Evolutionary conservation across 805 yeast genomes (phyloP), one percentile per base, ranked within the genome.

Genomic region (Pichia rugopelliculosa): DNA sequence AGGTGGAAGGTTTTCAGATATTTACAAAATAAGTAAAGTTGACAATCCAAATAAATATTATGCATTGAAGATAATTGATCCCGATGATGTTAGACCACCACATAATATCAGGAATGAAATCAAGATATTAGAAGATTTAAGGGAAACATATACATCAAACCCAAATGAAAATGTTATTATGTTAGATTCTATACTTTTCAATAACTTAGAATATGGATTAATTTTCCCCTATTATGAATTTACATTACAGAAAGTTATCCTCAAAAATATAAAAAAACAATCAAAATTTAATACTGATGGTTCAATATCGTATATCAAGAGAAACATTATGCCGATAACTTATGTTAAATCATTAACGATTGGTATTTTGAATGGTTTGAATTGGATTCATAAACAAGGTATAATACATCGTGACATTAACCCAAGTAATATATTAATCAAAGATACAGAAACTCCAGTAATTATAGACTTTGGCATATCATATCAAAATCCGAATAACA

Each of bases 381-480:
- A 69, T 34, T 84, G 78, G 59, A 73, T 86, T 46, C 97, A 93
- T 60, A 63, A 72, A 8, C 72, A 80, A 45, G 87, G 84, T 6
- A 82, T 67, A 18, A 67, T 67, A 18, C 93, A 86, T 61, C 67
- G 95, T 56, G 95, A 86, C 65, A 79, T 86, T 55, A 86, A 86
- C 56, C 91, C 91, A 0, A 89, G 84, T 58, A 86, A 86, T 43
- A 59, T 67, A 39, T 55, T 67, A 60, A 62, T 66, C 45, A 61
- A 57, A 6, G 45, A 46, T n/a, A 56, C 57, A 42, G 50, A 43
- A 10, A 27, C 21, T 6, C 72, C 74, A 0, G 59, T 68, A 2
- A 59, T 71, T n/a, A 67, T 67, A 17, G 76, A 71, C 49, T 64
- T 72, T 47, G 77, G 76, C 0, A 70, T 69, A 22, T 59, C 68